These are phyloP conservation scores for Tribonema minus DNA, from an alignment of 108 stramenopile species.

Conservation along the genomic window DNA sequence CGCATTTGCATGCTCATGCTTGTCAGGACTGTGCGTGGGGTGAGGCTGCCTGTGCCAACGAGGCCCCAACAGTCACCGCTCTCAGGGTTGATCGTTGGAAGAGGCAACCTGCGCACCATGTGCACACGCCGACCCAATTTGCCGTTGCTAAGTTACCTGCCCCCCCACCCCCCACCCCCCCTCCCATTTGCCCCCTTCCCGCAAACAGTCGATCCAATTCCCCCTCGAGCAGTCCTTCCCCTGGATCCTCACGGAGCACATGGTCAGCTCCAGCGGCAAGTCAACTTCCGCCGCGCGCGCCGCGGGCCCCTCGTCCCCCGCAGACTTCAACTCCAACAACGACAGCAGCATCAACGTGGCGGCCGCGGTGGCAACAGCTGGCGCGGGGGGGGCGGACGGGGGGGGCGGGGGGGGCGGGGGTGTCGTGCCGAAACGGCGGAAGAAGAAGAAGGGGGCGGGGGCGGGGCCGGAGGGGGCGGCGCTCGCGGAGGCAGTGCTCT, in stretches of 20 bases:
- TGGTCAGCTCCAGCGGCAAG: no score
- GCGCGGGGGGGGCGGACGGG: not conserved
- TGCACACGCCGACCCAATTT: no score
- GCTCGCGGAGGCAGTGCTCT: conserved; percentile 53
- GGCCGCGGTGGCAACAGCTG: not conserved
- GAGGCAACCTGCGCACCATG: no score
- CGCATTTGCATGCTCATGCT: no score
- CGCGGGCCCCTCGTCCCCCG: not conserved
- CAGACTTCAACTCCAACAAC: not conserved
- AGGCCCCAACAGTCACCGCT: no score
- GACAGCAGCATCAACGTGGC: not conserved
- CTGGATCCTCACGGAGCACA: conserved; percentile 56
- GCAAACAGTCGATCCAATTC: conserved; percentile 44
- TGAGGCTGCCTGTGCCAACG: no score
- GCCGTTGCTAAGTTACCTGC: no score
- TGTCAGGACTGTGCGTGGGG: no score
- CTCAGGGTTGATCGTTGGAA: no score
- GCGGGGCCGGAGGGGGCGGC: not conserved
- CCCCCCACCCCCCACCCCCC: no score
- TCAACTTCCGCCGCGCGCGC: conserved; percentile 22
- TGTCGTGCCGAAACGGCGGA: not conserved
- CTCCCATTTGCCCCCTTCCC: no score
- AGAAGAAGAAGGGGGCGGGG: conserved; percentile 15
- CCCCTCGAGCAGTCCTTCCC: conserved; percentile 56
- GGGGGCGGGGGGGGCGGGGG: not conserved